A percentile compares a stretch with the other conserved stretches of the same genome.
Conservation (phyloP, 805 yeast genomes). For the Cyberlindnera veronae region DNA sequence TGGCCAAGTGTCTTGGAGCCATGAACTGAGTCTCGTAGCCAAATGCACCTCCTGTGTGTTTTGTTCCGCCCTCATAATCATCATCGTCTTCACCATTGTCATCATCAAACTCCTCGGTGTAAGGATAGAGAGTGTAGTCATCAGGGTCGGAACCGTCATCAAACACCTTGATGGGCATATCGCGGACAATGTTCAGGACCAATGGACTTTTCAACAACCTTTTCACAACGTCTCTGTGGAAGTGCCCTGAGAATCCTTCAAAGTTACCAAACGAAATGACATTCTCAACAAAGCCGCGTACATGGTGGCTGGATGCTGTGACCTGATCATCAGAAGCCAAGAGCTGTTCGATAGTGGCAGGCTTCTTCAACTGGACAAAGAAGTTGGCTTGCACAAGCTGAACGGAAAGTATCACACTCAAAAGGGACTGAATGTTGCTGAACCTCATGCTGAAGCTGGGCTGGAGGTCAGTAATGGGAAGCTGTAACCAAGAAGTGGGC, state of each 20-base stretch:
- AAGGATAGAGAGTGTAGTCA: too few relatives aligned
- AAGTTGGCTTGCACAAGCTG: too few relatives aligned
- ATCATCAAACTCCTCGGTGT: too few relatives aligned
- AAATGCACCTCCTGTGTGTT: not conserved
- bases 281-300: slow-evolving; percentile 44
- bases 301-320: slow-evolving; percentile 33
- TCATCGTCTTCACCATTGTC: slow-evolving; percentile 29
- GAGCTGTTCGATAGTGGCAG: slow-evolving; percentile 22
- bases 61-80: slow-evolving; percentile 14
- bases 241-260: slow-evolving; percentile 65
- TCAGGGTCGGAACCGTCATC: too few relatives aligned
- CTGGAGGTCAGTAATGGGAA: too few relatives aligned
- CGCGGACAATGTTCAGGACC: slow-evolving; percentile 68
- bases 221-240: slow-evolving; percentile 44
- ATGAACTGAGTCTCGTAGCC: slow-evolving; percentile 32
- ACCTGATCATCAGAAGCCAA: slow-evolving; percentile 22
- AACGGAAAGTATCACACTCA: too few relatives aligned
- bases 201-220: slow-evolving; percentile 54
- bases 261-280: slow-evolving; percentile 66
- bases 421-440: too few relatives aligned
- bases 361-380: slow-evolving; percentile 26
- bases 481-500: too few relatives aligned
- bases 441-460: too few relatives aligned
- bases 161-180: slow-evolving; percentile 55
- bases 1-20: slow-evolving; percentile 67